Evolutionary conservation across 1,139 yeast species (phyloP).

Genomic region (Citeromyces siamensis): DNA sequence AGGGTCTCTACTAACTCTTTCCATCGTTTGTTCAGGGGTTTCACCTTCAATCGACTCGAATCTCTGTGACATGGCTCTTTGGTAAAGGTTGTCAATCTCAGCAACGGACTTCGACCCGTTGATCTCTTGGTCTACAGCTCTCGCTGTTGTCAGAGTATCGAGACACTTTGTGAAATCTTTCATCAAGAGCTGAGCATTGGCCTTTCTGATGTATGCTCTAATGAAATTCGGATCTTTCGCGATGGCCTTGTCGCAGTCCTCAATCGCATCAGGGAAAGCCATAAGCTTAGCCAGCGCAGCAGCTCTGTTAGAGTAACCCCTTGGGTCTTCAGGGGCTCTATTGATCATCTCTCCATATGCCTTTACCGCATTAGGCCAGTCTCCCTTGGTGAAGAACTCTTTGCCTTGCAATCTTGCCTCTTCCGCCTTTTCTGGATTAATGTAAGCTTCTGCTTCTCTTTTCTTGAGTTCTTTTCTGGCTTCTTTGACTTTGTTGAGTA

Average conservation of each 20-base stretch:
- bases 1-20: conserved; percentile 85
- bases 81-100: conserved; percentile 77
- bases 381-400: conserved; percentile 77
- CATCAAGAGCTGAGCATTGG: conserved; percentile 87
- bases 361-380: conserved; percentile 96
- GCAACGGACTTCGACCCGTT: conserved; percentile 27
- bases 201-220: conserved; percentile 95
- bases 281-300: conserved; percentile 90
- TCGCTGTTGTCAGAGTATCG: conserved; percentile 73
- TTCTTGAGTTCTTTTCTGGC: conserved; percentile 80
- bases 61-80: conserved; percentile 69
- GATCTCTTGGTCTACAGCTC: conserved; percentile 60
- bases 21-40: conserved; percentile 90
- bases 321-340: conserved; percentile 92
- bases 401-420: conserved; percentile 92
- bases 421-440: conserved; percentile 89
- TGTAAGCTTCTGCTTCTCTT: conserved; percentile 64
- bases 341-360: conserved; percentile 92
- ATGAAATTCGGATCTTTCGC: conserved; percentile 78
- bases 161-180: conserved; percentile 75
- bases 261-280: conserved; percentile 95
- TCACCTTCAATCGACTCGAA: conserved; percentile 77
- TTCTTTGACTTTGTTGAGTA: conserved; percentile 73
- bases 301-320: conserved; percentile 97
- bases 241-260: conserved; percentile 86